phyloP scores from a whole-genome alignment of 2,329 filamentous ascomycete genomes.

The Penicillium glabrum region DNA sequence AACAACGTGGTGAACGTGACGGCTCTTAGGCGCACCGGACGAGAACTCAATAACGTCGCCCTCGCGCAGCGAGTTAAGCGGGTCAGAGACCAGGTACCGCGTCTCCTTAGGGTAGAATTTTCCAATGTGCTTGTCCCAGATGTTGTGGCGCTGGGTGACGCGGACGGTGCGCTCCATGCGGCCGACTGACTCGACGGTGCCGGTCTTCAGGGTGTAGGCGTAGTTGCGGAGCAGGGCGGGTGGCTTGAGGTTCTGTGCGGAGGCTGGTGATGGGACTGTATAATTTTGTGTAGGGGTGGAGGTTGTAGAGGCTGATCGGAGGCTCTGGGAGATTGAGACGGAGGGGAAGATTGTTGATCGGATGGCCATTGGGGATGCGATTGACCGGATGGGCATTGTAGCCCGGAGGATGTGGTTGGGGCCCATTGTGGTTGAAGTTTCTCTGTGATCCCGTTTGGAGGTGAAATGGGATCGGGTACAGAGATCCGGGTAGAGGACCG shows the following conservation, averaged over 20 bases:
- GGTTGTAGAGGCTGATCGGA: conserved; percentile 20
- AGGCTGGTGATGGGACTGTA: conserved; percentile 9
- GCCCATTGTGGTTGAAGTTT: conserved; percentile 22
- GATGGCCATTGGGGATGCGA: conserved; percentile 24
- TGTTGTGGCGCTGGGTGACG: conserved; percentile 34
- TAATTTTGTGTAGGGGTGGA: conserved; percentile 9
- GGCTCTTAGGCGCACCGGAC: conserved; percentile 39
- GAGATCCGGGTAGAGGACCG: neutral
- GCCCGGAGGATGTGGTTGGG: conserved; percentile 32
- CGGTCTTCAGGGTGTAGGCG: conserved; percentile 35
- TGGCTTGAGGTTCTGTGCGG: conserved; percentile 12
- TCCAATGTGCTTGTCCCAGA: conserved; percentile 38
- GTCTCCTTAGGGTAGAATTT: conserved; percentile 39
- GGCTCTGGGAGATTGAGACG: conserved; percentile 15
- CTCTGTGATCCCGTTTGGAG: neutral
- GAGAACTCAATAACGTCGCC: conserved; percentile 48
- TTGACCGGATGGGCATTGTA: conserved; percentile 31
- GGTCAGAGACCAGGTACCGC: conserved; percentile 39
- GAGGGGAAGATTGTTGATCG: conserved; percentile 24
- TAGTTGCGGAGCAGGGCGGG: conserved; percentile 36
- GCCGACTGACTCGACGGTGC: conserved; percentile 43
- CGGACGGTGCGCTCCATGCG: conserved; percentile 43
- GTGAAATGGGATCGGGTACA: neutral
- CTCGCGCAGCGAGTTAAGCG: conserved; percentile 41
- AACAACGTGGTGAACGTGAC: conserved; percentile 41